Conservation (phyloP, 1,284 basidiomycete genomes). For the Boletus smithii region DNA sequence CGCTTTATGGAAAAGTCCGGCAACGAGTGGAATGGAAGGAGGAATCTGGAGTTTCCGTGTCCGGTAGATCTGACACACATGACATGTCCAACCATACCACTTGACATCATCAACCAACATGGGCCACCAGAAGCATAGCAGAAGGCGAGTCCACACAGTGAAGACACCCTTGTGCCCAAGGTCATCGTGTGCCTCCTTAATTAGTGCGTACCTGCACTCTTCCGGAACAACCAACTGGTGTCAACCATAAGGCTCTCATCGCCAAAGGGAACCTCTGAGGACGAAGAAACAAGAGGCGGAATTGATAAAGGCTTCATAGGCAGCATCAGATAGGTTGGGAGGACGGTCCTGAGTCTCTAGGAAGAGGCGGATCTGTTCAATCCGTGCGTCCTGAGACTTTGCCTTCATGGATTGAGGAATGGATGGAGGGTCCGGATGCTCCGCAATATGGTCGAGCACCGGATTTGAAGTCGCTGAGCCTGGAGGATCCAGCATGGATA, state of each 20-base stretch:
- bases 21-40: too few relatives aligned
- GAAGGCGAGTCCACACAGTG: background rate
- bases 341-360: background rate
- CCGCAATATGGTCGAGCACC: too few relatives aligned
- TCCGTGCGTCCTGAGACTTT: background rate
- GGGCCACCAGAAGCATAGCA: too few relatives aligned
- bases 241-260: background rate
- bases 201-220: slow-evolving; percentile 6
- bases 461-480: background rate
- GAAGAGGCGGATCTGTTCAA: background rate
- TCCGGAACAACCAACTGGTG: background rate
- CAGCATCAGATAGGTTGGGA: background rate
- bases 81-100: too few relatives aligned
- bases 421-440: too few relatives aligned
- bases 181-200: slow-evolving; percentile 24
- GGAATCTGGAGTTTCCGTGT: too few relatives aligned
- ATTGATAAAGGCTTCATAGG: background rate
- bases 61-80: too few relatives aligned
- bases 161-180: slow-evolving; percentile 30
- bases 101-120: too few relatives aligned
- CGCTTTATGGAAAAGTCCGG: too few relatives aligned
- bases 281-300: background rate
- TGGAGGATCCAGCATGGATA: background rate
- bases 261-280: background rate
- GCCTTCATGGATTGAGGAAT: too few relatives aligned